Evolutionary conservation across 768 basidiomycete species (phyloP), one percentile per base, ranked within the genome.

Genomic region (Astraeus odoratus): DNA sequence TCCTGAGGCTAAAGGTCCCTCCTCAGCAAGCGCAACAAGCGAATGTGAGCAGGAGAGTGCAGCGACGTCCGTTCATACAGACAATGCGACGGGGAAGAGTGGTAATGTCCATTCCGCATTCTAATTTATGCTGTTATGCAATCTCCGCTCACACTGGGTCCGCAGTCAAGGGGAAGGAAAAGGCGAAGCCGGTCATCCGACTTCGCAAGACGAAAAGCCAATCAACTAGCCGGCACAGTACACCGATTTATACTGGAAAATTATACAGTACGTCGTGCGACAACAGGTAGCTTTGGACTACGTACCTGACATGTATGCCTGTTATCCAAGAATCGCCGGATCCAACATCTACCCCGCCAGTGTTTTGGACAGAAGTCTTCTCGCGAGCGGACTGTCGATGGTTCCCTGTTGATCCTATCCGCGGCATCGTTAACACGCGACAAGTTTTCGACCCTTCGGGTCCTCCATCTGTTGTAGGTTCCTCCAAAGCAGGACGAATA

Each of bases 281-380:
- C n/a, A 9, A 19, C 18, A 10, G 29, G 45, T 37, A 36, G 48
- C 27, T 19, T 25, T 40, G 50, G 46, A 46, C 33, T 20, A 39
- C 30, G 56, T 59, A n/a, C 38, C 30, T 54, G 47, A 54, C 26
- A 12, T 20, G 16, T 16, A 41, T 30, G 50, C 46, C 51, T 47
- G 54, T 54, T 49, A 57, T 58, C 56, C 51, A 48, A 63, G 63
- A 52, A 42, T 50, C 59, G 2, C 51, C 44, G 24, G 77, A 86
- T 63, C 83, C 83, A 41, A 68, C 66, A 29, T 72, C 51, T 42
- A 81, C 80, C 8, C 83, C 91, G 3, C 94, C 95, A 1, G 83
- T 93, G 3, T 90, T 93, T 63, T 99, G 96, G 96, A 89, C 87
- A 0, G 96, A 99, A 64, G 89, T 96, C 0, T 99, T 93, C 67